Evolutionary conservation across 257 asterid genomes (phyloP), one percentile per base, ranked within the genome.

Genomic region (Leonotis leonurus): DNA sequence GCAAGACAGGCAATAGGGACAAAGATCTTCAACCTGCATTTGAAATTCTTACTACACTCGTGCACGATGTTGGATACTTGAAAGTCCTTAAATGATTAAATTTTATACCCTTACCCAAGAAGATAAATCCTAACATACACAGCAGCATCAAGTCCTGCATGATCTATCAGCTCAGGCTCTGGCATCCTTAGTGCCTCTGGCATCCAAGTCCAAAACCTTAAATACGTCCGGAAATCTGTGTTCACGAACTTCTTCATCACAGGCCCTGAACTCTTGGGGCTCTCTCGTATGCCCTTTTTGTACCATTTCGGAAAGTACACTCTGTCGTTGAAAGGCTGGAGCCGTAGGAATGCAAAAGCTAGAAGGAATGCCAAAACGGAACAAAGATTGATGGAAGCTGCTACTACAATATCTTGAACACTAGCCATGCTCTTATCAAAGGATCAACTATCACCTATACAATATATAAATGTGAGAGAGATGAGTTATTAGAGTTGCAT

Each of bases 281-380:
- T 84, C 45, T 87, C 86, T 65, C 98, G 72, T 75, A 84, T 81
- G 22, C 98, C 98, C 83, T 90, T 90, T 56, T 78, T 76, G 70
- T 90, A 90, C 98, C 98, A 90, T 85, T 88, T 90, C 20, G 98
- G 95, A 55, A 90, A 90, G 81, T 88, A 90, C 3, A 90, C 98
- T 66, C 96, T 78, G 43, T 90, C 98, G 43, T 84, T 85, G 48
- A 90, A 12, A 26, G 98, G 98, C 63, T 90, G 98, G 69, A 90
- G 96, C 5, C 98, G 75, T 52, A 90, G 60, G 73, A 90, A 80
- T 5, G 98, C 95, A 75, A 90, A 90, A 16, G 91, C 96, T 70
- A 88, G 41, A 39, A 90, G 95, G 74, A 90, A 90, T 17, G 84
- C 83, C 70, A 90, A 41, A 61, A 95, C 96, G 48, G 96, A 82